Percentiles rank a stretch among this genome's conserved stretches.
These are phyloP conservation scores for Saturnispora quitensis DNA, from an alignment of 805 yeast genomes.

Conservation along the genomic window DNA sequence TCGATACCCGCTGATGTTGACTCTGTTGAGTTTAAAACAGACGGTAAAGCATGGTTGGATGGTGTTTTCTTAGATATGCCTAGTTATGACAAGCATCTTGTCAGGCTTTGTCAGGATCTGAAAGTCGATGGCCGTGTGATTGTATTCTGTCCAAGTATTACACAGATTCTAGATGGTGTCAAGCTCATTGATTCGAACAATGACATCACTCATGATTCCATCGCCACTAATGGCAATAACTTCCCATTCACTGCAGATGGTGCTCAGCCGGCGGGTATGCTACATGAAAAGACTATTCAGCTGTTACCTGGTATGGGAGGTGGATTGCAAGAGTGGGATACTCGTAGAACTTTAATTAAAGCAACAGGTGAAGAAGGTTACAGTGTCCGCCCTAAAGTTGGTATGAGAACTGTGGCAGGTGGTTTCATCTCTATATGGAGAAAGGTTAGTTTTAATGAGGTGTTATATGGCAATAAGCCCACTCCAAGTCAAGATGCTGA, in stretches of 20 bases:
- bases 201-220: slow-evolving; percentile 7
- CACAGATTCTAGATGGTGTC: slow-evolving; percentile 37
- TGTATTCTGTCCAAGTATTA: slow-evolving; percentile 40
- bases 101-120: slow-evolving; percentile 26
- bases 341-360: slow-evolving; percentile 31
- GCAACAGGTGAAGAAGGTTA: slow-evolving; percentile 32
- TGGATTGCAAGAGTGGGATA: slow-evolving; percentile 44
- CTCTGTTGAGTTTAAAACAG: slow-evolving; percentile 14
- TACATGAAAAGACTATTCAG: slow-evolving; percentile 31
- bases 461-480: slow-evolving; percentile 3
- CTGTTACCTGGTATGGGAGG: slow-evolving; percentile 41
- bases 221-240: not conserved
- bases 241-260: slow-evolving; percentile 2
- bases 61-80: slow-evolving; percentile 44
- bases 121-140: slow-evolving; percentile 35
- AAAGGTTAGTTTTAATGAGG: slow-evolving; percentile 18
- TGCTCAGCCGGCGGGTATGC: not conserved
- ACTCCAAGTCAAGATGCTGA: slow-evolving; percentile 1
- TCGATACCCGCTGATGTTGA: slow-evolving; percentile 10
- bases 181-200: slow-evolving; percentile 20
- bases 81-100: slow-evolving; percentile 30
- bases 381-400: slow-evolving; percentile 45
- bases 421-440: slow-evolving; percentile 40
- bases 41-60: slow-evolving; percentile 26
- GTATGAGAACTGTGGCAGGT: slow-evolving; percentile 38